Conservation (phyloP, 2,329 filamentous ascomycete species). For the Macrophomina tecta region DNA sequence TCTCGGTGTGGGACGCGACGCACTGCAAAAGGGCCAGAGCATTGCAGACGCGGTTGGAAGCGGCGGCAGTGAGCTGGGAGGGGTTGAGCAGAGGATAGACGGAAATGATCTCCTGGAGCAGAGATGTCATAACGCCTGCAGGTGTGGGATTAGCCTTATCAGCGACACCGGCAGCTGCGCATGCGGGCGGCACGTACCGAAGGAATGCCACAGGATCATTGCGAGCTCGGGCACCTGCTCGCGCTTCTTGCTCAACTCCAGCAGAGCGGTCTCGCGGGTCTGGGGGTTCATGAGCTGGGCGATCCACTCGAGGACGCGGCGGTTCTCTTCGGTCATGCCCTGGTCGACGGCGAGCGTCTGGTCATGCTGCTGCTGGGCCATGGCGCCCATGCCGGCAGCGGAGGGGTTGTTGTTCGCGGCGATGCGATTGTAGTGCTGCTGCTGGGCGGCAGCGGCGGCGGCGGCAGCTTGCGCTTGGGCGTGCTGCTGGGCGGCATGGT, state of each 20-base stretch:
- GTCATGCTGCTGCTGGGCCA: constrained; percentile 44
- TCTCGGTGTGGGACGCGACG: constrained; percentile 96
- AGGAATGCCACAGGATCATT: constrained; percentile 97
- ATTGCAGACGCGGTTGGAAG: constrained; percentile 96
- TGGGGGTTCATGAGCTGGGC: constrained; percentile 87
- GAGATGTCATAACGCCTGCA: constrained; percentile 93
- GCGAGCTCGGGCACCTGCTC: constrained; percentile 97
- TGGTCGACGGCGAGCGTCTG: constrained; percentile 42
- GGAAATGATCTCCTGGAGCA: constrained; percentile 97
- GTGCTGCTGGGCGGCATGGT: constrained; percentile 48
- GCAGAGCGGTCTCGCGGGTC: constrained; percentile 85
- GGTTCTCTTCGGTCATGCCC: constrained; percentile 84
- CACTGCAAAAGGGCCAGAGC: constrained; percentile 94
- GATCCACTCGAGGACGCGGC: constrained; percentile 90
- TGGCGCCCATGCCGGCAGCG: constrained; percentile 42
- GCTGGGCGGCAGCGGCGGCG: constrained; percentile 55
- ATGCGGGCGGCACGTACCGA: constrained; percentile 67
- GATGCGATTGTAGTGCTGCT: constrained; percentile 74
- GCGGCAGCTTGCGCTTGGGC: constrained; percentile 61
- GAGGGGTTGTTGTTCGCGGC: constrained; percentile 67
- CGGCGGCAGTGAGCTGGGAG: constrained; percentile 95
- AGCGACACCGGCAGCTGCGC: constrained; percentile 2
- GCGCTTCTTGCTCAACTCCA: constrained; percentile 97
- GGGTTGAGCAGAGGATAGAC: constrained; percentile 97
- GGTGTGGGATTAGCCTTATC: constrained; percentile 36